phyloP scores from a whole-genome alignment of 495 filamentous ascomycete species.

The Oleoguttula mirabilis region DNA sequence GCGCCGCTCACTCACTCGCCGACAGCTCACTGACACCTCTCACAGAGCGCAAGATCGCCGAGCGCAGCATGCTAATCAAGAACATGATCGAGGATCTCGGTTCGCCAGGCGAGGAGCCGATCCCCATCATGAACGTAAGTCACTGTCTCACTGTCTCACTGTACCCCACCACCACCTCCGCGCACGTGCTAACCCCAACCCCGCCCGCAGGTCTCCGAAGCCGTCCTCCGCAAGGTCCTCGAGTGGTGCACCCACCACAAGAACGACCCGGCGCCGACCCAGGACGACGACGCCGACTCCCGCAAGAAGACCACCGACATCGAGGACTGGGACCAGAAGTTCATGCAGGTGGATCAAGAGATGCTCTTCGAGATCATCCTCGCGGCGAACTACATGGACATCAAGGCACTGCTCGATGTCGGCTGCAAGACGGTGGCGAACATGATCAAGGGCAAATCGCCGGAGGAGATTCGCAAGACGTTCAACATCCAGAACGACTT shows the following conservation, averaged over 20 bases:
- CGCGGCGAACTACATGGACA: constrained; percentile 70
- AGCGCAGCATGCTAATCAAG: constrained; percentile 91
- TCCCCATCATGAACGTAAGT: constrained; percentile 83
- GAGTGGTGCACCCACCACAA: constrained; percentile 97
- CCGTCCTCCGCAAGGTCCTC: constrained; percentile 86
- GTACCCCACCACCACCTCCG: constrained; percentile 8
- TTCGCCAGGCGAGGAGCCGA: constrained; percentile 44
- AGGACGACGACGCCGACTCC: constrained; percentile 82
- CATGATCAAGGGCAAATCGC: constrained; percentile 79
- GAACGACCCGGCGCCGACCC: constrained; percentile 60
- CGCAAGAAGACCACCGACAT: constrained; percentile 98
- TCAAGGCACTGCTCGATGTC: constrained; percentile 70
- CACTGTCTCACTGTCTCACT: not conserved
- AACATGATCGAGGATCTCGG: constrained; percentile 94
- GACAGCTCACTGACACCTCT: constrained; percentile 6
- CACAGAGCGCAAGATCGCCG: constrained; percentile 69
- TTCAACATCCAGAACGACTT: constrained; percentile 81
- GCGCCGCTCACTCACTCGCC: not conserved
- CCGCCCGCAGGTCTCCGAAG: constrained; percentile 65
- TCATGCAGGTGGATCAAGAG: constrained; percentile 99
- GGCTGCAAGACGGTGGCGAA: constrained; percentile 78
- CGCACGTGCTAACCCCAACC: constrained; percentile 10
- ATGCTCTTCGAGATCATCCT: constrained; percentile 99
- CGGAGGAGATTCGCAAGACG: constrained; percentile 71
- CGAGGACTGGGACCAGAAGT: constrained; percentile 99